Evolutionary conservation across 1,284 basidiomycete species (phyloP).

Genomic region (Apiotrichum brassicae): DNA sequence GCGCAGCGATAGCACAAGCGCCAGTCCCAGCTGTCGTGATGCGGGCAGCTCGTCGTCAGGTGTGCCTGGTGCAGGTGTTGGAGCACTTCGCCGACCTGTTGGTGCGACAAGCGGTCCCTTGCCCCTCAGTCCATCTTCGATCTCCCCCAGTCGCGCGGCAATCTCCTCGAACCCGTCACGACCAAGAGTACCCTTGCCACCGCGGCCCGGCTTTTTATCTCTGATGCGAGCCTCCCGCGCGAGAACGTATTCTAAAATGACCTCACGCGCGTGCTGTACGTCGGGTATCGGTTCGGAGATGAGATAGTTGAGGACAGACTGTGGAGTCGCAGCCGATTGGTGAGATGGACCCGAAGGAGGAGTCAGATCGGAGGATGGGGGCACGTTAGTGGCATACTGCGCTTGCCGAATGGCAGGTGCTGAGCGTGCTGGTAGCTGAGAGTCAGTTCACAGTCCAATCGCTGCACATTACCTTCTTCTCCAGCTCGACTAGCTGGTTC

Average conservation of each 20-base stretch:
- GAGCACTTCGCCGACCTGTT: background rate
- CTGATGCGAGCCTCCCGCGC: constrained; percentile 34
- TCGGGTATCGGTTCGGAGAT: constrained; percentile 31
- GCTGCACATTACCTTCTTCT: constrained; percentile 29
- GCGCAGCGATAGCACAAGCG: constrained; percentile 40
- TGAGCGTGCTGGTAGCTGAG: constrained; percentile 25
- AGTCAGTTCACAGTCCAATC: too few relatives aligned
- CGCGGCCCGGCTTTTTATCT: constrained; percentile 35
- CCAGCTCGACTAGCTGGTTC: constrained; percentile 32
- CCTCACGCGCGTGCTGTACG: constrained; percentile 40
- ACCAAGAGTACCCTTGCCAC: constrained; percentile 43
- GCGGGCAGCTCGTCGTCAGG: constrained; percentile 24
- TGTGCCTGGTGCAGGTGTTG: background rate
- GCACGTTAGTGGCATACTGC: constrained; percentile 41
- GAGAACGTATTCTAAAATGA: constrained; percentile 44
- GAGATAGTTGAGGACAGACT: constrained; percentile 34
- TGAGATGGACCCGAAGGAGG: constrained; percentile 36
- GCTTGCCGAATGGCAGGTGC: constrained; percentile 36
- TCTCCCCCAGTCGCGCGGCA: constrained; percentile 30
- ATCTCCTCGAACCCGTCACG: constrained; percentile 42
- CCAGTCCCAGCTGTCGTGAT: constrained; percentile 31
- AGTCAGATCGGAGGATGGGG: constrained; percentile 39
- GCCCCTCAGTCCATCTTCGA: constrained; percentile 36
- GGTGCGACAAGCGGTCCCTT: constrained; percentile 9
- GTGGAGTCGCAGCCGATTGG: constrained; percentile 30